Percentiles rank a stretch among this genome's conserved stretches.
These are phyloP conservation scores for Calvatia gigantea DNA, from an alignment of 768 basidiomycete genomes.

Conservation along the genomic window DNA sequence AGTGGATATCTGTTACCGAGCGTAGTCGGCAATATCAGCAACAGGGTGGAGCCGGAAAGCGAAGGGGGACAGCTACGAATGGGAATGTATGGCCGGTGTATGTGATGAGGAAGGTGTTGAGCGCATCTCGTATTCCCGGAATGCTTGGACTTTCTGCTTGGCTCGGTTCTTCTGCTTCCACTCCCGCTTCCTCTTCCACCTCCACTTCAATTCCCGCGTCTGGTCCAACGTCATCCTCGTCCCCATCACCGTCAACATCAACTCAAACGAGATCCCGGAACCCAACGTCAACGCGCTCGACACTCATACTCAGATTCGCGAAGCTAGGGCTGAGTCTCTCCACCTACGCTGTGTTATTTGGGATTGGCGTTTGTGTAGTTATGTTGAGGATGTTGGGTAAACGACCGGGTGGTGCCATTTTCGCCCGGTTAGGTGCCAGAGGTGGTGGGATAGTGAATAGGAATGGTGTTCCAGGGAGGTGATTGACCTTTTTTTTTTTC, in stretches of 20 bases:
- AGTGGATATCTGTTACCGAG: not conserved
- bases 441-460: not conserved
- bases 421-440: not conserved
- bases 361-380: slow-evolving; percentile 2
- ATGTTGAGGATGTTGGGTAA: not conserved
- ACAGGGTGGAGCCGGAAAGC: not conserved
- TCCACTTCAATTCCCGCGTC: not conserved
- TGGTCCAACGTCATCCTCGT: not conserved
- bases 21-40: not conserved
- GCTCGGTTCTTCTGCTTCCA: not conserved
- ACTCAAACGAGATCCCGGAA: not conserved
- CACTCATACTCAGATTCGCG: not conserved
- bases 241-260: not conserved
- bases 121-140: not conserved
- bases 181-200: not conserved
- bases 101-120: not conserved
- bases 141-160: slow-evolving; percentile 8
- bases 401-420: not conserved
- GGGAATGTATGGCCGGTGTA: not conserved
- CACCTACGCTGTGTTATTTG: not conserved
- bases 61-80: no score
- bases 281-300: not conserved
- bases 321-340: not conserved
- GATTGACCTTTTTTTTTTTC: not conserved
- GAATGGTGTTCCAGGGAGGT: not conserved